A percentile compares a stretch with the other conserved stretches of the same genome.
Evolutionary conservation across 2,329 filamentous ascomycete genomes (phyloP).

Genomic region (Botrytis elliptica): DNA sequence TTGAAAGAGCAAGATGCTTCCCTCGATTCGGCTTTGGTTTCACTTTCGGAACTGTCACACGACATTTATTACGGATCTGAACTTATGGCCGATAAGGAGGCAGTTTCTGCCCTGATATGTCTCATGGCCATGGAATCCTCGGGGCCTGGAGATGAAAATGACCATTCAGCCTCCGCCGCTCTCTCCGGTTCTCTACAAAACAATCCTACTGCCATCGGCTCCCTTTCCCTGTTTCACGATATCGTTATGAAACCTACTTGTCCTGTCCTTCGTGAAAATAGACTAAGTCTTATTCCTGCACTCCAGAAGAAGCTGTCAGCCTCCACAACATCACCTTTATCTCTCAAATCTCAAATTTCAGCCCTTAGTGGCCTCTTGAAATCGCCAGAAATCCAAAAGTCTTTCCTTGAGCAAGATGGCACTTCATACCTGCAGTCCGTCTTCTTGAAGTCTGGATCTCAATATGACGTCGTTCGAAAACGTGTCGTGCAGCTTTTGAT

Average conservation of each 20-base stretch:
- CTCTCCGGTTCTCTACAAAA: constrained; percentile 61
- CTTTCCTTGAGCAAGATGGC: constrained; percentile 56
- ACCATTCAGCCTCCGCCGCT: constrained; percentile 52
- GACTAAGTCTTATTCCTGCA: constrained; percentile 32
- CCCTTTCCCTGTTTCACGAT: constrained; percentile 51
- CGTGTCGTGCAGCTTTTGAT: constrained; percentile 58
- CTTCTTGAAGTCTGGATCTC: constrained; percentile 47
- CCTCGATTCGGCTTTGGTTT: constrained; percentile 45
- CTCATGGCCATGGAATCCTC: constrained; percentile 43
- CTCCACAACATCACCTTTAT: constrained; percentile 32
- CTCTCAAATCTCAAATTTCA: constrained; percentile 43
- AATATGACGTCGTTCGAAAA: constrained; percentile 52
- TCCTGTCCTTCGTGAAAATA: constrained; percentile 16
- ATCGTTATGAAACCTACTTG: constrained; percentile 35
- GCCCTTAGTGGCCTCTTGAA: constrained; percentile 58
- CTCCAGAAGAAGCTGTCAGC: constrained; percentile 28
- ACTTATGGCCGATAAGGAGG: constrained; percentile 55
- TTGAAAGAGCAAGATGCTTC: constrained; percentile 46
- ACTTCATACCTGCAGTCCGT: constrained; percentile 56
- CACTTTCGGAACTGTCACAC: constrained; percentile 62
- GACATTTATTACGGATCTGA: constrained; percentile 69
- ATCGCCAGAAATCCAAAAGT: constrained; percentile 49
- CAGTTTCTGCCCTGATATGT: constrained; percentile 56
- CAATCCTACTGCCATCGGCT: constrained; percentile 59
- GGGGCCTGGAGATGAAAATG: constrained; percentile 28